Evolutionary conservation across 805 yeast genomes (phyloP).

Genomic region (Wickerhamomyces bisporus): DNA sequence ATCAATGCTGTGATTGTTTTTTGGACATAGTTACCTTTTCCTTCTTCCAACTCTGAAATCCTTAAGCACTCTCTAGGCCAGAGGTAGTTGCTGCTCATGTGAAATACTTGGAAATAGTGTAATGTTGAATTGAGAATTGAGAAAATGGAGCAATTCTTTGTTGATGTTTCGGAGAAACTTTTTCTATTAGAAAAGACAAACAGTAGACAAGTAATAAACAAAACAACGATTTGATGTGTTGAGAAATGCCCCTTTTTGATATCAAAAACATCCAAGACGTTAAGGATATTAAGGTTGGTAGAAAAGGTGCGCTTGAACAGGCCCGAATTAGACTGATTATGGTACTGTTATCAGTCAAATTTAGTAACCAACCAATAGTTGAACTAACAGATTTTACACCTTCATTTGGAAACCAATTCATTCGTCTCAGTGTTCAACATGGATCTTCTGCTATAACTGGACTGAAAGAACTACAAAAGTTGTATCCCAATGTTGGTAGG

Average conservation of each 20-base stretch:
- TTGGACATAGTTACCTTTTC: no score
- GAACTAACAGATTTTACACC: conserved; percentile 10
- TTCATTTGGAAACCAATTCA: not conserved
- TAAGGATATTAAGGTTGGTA: not conserved
- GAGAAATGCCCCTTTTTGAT: not conserved
- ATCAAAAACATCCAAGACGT: not conserved
- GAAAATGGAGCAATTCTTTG: no score
- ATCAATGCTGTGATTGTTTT: not conserved
- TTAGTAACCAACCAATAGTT: not conserved
- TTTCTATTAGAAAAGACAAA: no score
- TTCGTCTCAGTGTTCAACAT: not conserved
- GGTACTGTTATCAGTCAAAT: not conserved
- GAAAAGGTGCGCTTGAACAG: not conserved
- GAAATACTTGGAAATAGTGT: no score
- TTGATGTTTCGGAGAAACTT: no score
- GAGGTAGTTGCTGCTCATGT: no score
- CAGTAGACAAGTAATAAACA: not conserved
- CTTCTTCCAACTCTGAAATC: not conserved
- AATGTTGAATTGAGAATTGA: no score
- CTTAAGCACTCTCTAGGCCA: no score
- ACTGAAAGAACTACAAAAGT: not conserved
- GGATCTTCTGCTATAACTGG: not conserved
- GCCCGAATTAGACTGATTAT: not conserved
- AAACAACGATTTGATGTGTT: not conserved
- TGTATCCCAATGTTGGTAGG: not conserved